These are phyloP conservation scores for Wickerhamiella hasegawae DNA, from an alignment of 805 yeast genomes.

Conservation along the genomic window DNA sequence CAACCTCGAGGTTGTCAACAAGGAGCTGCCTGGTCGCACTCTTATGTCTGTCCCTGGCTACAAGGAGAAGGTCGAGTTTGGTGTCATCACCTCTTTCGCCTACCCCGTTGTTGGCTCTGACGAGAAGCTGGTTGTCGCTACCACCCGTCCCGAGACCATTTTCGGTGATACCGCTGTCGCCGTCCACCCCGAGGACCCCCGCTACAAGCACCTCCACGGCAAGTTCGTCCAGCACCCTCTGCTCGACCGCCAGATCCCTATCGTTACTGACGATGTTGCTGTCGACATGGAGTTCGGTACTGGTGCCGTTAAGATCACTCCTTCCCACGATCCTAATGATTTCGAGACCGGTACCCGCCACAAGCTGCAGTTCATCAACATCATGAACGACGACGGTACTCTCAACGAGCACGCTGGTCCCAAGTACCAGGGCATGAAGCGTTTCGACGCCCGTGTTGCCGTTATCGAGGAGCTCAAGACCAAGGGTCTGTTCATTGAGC, in stretches of 20 bases:
- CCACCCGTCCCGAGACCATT: conserved; percentile 97
- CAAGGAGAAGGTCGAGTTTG: conserved; percentile 81
- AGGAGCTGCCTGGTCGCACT: conserved; percentile 72
- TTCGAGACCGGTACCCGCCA: conserved; percentile 92
- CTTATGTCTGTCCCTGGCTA: conserved; percentile 76
- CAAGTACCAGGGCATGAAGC: conserved; percentile 76
- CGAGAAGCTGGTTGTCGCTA: conserved; percentile 82
- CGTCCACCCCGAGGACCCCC: conserved; percentile 85
- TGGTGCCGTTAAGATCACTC: conserved; percentile 98
- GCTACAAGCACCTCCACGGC: conserved; percentile 92
- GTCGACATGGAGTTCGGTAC: conserved; percentile 99
- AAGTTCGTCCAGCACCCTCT: conserved; percentile 84
- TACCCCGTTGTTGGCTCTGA: conserved; percentile 75
- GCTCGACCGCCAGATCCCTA: conserved; percentile 69
- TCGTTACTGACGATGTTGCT: conserved; percentile 77
- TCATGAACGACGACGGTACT: conserved; percentile 80
- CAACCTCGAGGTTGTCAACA: conserved; percentile 90
- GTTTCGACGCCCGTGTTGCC: conserved; percentile 81
- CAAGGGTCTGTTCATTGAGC: conserved; percentile 62
- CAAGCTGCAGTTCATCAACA: conserved; percentile 72
- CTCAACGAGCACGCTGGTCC: conserved; percentile 81
- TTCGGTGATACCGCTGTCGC: conserved; percentile 98
- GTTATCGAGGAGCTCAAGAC: conserved; percentile 71
- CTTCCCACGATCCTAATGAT: conserved; percentile 97
- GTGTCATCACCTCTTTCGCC: conserved; percentile 91